Percentiles rank a stretch among this genome's conserved stretches.
phyloP scores from a whole-genome alignment of 192 early-diverging fungal species.

The Haplosporangium gracile region DNA sequence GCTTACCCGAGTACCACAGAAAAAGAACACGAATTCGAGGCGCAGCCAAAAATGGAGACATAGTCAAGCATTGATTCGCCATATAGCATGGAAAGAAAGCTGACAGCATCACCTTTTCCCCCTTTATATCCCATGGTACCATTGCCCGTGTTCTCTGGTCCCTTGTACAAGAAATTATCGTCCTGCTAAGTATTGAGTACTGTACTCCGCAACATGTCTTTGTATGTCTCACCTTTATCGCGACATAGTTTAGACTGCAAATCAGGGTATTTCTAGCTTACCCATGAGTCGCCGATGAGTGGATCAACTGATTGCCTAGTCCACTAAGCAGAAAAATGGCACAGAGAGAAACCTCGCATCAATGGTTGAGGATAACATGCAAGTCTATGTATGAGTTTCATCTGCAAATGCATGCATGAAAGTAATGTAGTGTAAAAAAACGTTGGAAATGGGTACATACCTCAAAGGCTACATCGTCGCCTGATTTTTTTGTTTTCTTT shows the following conservation, averaged over 20 bases:
- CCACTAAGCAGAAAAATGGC: not conserved
- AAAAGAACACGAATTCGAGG: not conserved
- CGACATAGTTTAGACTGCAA: not conserved
- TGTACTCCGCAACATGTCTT: conserved; percentile 2
- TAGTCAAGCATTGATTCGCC: not conserved
- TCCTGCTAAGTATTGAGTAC: not conserved
- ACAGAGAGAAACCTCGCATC: not conserved
- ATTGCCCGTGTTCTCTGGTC: not conserved
- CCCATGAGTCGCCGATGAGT: not conserved
- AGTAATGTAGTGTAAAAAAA: not conserved
- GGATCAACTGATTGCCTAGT: not conserved
- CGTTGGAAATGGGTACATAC: too few species aligned
- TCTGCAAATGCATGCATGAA: not conserved
- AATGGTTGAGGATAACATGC: not conserved
- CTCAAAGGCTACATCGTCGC: not conserved
- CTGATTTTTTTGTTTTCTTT: not conserved
- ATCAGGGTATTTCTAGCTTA: not conserved
- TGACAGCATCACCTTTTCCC: not conserved
- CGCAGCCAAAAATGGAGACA: not conserved
- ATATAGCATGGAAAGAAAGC: not conserved
- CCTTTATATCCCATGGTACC: not conserved
- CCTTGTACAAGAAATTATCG: not conserved
- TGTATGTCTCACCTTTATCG: not conserved
- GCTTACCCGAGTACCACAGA: not conserved
- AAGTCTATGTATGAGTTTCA: not conserved